Base-by-base conservation (phyloP, 176 grass and related monocot species). In the Leersia perrieri region DNA sequence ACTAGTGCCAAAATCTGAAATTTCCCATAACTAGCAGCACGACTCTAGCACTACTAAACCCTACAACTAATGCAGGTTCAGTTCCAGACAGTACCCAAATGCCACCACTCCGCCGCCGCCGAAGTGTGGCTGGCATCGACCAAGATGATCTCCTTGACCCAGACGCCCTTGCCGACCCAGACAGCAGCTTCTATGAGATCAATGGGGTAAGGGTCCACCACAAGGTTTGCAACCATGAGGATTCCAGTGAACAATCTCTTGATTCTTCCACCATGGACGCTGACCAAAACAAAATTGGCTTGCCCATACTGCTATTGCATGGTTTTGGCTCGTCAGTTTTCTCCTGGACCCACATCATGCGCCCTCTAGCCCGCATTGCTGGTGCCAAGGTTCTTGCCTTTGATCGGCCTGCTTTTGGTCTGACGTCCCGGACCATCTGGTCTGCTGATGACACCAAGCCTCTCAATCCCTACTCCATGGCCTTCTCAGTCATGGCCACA, bases 301-400 rank as follows among this genome's bases (percentile, higher is more conserved):
- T 95, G 60, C 92, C 92, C 26, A 61, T 91, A 30, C 41, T 95
- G 41, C 86, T 98, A 2, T 84, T 98, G 39, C 92, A 98, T 23
- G 96, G 96, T n/a, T 98, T 98, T 28, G 92, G 96, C 14, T 92
- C 96, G 14, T 98, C 96, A 1, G 38, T 94, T 25, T 98, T 98
- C 80, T 95, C 96, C 32, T 98, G 92, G 92, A 86, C 67, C 63
- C 73, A 86, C 7, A 80, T 95, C 35, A 91, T 91, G 96, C 86
- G 86, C 66, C 88, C 88, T 0, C 83, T 95, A 27, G 84, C 90
- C 20, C 44, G 72, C 70, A 29, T 91, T 15, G 83, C 18, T 4
- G 77, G 92, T 27, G 90, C 92, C 10, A 91, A 98, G 72, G 96
- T 98, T 66, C 88, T 98, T 9, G 96, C 96, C 1, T 98, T 98